Conservation (phyloP, 1,284 basidiomycete genomes). For the Papiliotrema terrestris region DNA sequence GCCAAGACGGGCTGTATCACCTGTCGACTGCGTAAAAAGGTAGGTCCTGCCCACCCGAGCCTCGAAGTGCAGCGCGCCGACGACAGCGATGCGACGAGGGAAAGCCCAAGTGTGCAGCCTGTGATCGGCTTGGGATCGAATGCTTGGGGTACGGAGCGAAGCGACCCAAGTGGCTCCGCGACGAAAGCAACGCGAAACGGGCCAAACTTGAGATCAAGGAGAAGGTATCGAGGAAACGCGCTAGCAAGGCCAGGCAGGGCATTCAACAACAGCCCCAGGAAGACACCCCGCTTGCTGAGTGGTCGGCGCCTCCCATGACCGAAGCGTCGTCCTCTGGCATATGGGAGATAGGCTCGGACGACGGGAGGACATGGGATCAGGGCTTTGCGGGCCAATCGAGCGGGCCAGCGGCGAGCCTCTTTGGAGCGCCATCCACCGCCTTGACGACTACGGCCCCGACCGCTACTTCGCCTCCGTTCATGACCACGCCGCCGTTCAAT, state of each 20-base stretch:
- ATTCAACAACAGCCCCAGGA: no score
- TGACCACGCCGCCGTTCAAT: background rate
- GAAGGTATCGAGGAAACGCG: background rate
- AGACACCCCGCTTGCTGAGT: no score
- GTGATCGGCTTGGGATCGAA: slow-evolving; percentile 69
- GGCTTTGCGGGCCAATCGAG: no score
- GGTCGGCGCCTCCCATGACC: background rate
- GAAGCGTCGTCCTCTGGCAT: background rate
- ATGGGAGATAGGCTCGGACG: background rate
- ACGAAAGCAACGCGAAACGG: slow-evolving; percentile 5
- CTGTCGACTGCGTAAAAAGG: slow-evolving; percentile 23
- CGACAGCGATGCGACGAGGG: slow-evolving; percentile 77
- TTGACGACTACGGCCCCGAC: background rate
- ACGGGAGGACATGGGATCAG: background rate
- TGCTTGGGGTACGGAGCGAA: slow-evolving; percentile 79
- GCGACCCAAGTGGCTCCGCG: slow-evolving; percentile 74
- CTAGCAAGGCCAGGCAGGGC: background rate
- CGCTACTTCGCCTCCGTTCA: no score
- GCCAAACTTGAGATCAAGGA: slow-evolving; percentile 6
- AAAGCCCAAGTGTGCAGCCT: slow-evolving; percentile 65
- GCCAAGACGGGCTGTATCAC: slow-evolving; percentile 21
- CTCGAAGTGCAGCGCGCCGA: no score
- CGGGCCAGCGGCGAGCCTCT: background rate
- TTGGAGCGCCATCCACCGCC: background rate
- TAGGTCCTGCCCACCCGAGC: slow-evolving; percentile 1